Percentiles rank a stretch among this genome's conserved stretches.
These are phyloP conservation scores for Citrus mangshanensis DNA, from an alignment of 345 rosid species.

Conservation along the genomic window DNA sequence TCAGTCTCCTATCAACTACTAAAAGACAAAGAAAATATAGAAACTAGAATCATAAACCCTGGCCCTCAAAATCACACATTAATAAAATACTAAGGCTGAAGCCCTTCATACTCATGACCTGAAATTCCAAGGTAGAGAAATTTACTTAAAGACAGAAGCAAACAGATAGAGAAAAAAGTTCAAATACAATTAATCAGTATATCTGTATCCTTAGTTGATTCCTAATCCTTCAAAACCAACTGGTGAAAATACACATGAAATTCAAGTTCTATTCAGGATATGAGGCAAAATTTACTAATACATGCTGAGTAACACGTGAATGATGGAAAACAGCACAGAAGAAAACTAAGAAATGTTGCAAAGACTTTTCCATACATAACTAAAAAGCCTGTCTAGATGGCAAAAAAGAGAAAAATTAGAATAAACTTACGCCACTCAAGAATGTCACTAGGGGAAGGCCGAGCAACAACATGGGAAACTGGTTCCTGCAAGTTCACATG, in stretches of 20 bases:
- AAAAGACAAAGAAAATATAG: neutral
- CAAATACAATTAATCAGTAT: neutral
- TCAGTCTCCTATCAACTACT: neutral
- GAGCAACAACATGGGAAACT: conserved; percentile 85
- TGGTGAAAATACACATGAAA: neutral
- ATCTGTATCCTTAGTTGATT: neutral
- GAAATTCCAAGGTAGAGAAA: neutral
- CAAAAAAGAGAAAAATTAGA: conserved; percentile 2
- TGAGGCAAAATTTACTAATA: neutral
- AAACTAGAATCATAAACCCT: neutral
- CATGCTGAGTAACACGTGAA: neutral
- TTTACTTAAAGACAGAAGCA: neutral
- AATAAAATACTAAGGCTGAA: neutral
- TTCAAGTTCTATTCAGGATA: neutral
- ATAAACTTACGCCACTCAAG: conserved; percentile 96
- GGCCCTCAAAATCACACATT: neutral
- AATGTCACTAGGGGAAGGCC: conserved; percentile 87
- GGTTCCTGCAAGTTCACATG: conserved; percentile 70
- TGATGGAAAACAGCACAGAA: neutral
- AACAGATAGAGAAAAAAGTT: neutral
- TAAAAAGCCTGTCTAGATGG: neutral
- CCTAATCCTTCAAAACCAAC: conserved; percentile 2
- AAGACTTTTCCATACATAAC: conserved; percentile 9
- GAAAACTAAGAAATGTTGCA: neutral
- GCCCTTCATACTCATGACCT: neutral